These are phyloP conservation scores for Syncephalastrum sp. DNA, from an alignment of 371 early-diverging fungal species.

Conservation along the genomic window DNA sequence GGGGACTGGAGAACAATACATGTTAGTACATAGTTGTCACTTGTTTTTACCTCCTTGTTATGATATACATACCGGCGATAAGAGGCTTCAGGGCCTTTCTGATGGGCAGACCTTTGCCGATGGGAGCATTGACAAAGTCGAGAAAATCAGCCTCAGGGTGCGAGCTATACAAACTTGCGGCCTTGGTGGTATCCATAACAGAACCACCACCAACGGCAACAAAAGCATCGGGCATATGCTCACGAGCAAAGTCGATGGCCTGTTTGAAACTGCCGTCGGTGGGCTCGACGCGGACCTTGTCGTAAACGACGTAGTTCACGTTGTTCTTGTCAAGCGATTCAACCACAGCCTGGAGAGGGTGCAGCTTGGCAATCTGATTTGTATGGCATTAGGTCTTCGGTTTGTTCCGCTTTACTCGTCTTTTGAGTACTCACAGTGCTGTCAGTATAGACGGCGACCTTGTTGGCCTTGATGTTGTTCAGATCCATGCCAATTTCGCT, in stretches of 20 bases:
- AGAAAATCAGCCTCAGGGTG: slow-evolving; percentile 84
- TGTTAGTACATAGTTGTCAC: neutral
- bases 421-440: slow-evolving; percentile 52
- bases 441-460: slow-evolving; percentile 87
- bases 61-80: slow-evolving; percentile 64
- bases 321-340: slow-evolving; percentile 73
- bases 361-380: slow-evolving; percentile 63
- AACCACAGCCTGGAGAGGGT: slow-evolving; percentile 73
- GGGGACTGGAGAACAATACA: slow-evolving; percentile 47
- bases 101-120: slow-evolving; percentile 81
- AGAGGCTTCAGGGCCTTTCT: slow-evolving; percentile 75
- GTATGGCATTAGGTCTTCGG: neutral
- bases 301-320: slow-evolving; percentile 76
- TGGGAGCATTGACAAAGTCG: slow-evolving; percentile 94
- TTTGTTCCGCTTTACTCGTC: neutral
- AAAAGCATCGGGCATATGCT: slow-evolving; percentile 76
- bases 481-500: slow-evolving; percentile 88
- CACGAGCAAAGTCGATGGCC: slow-evolving; percentile 79
- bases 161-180: slow-evolving; percentile 82
- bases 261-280: slow-evolving; percentile 76
- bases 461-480: slow-evolving; percentile 74
- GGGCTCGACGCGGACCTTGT: slow-evolving; percentile 82
- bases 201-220: slow-evolving; percentile 96
- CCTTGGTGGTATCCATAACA: slow-evolving; percentile 90
- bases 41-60: too few relatives aligned